Percentiles rank a stretch among this genome's conserved stretches.
Conservation (phyloP, 2,329 filamentous ascomycete genomes). For the Septoria petroselini region DNA sequence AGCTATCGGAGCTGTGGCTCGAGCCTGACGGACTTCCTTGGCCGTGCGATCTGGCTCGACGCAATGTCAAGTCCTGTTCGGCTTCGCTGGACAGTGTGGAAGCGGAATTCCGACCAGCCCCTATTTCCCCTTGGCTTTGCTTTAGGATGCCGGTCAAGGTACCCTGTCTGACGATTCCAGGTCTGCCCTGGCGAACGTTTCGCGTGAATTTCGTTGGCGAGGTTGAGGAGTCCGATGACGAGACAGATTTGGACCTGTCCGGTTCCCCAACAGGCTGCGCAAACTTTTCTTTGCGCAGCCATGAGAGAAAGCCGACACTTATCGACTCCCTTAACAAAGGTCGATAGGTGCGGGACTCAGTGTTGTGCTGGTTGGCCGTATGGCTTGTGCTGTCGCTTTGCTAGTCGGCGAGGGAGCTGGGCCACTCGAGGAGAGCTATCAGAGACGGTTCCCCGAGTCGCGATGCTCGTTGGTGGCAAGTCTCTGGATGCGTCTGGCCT, state of each 20-base stretch:
- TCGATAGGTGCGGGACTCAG: too few relatives aligned
- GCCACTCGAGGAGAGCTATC: too few relatives aligned
- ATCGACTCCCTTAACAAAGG: not conserved
- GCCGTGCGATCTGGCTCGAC: not conserved
- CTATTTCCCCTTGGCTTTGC: not conserved
- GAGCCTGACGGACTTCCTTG: not conserved
- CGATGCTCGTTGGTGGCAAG: too few relatives aligned
- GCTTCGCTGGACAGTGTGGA: not conserved
- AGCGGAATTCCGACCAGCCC: not conserved
- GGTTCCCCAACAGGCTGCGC: not conserved
- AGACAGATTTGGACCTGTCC: not conserved
- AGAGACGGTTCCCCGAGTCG: too few relatives aligned
- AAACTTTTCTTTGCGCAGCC: not conserved
- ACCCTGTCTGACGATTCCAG: not conserved
- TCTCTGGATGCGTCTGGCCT: too few relatives aligned
- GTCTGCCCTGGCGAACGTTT: not conserved
- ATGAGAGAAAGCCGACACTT: not conserved
- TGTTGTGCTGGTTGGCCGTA: too few relatives aligned
- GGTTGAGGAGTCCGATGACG: not conserved
- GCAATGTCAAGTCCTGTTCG: not conserved
- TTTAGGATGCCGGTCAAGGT: not conserved
- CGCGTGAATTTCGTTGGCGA: constrained; percentile 4
- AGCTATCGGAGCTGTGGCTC: constrained; percentile 10
- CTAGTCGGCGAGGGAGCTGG: too few relatives aligned
- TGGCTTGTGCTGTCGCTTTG: too few relatives aligned